Evolutionary conservation across 129 eudicot genomes (phyloP), one percentile per base, ranked within the genome.

Genomic region (Flaveria ramosissima): DNA sequence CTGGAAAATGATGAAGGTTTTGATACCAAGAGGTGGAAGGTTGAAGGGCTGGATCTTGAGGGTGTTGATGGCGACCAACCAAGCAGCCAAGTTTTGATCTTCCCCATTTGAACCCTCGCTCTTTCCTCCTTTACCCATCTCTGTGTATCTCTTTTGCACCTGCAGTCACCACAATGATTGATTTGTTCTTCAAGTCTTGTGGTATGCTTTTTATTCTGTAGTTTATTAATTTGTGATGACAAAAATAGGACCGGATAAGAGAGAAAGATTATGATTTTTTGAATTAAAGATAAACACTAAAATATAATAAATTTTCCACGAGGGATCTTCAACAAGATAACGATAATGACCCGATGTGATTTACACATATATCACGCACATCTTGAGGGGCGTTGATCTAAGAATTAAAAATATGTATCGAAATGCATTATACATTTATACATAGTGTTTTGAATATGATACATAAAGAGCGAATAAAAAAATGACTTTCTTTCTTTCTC

Each of bases 61-160:
- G 69, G 83, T 82, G 80, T 91, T 88, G 48, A 91, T 77, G 4
- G 94, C 92, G 43, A 85, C 77, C n/a, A 91, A 86, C 97, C 99
- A 94, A 66, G 96, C 97, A 39, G 99, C 99, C 96, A 89, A 87
- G 86, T 94, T 91, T 80, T 87, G 86, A 72, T 86, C 87, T 76
- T 66, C 81, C 0, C 55, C 81, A 65, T 62, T 51, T 43, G 55
- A 19, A 51, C 50, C 47, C 2, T 53, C 85, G 5, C 45, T 76
- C 51, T 78, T 81, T 63, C 87, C 88, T 55, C 88, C 90, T 48
- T 82, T 84, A 20, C 93, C 90, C 90, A 89, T 89, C 4, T 56
- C 57, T 75, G 4, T 20, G 13, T 43, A 43, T 9, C 41, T 36
- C 41, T 36, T 36, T 47, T 10, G 11, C 8, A 27, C 11, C 19